Evolutionary conservation across 139 green algal genomes (phyloP).

Genomic region (Tetraselmis striata): DNA sequence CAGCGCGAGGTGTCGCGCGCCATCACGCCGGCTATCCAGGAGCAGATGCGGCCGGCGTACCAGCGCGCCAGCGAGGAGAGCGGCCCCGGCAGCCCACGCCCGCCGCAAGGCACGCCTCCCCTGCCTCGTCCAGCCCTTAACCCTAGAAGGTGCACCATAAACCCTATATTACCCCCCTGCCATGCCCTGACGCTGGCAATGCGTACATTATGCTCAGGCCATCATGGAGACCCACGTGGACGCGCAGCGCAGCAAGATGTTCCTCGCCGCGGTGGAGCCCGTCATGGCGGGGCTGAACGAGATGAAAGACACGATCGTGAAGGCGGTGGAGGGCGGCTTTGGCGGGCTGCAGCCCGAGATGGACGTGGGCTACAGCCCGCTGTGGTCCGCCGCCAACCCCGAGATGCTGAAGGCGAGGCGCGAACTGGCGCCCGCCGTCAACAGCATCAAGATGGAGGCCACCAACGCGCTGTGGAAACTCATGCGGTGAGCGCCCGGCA

Average conservation of each 20-base stretch:
- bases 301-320: neutral
- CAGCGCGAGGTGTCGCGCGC: too few relatives aligned
- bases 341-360: neutral
- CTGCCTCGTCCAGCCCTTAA: too few relatives aligned
- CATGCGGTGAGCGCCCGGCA: neutral
- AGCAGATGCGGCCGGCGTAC: too few relatives aligned
- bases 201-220: too few relatives aligned
- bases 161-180: too few relatives aligned
- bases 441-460: neutral
- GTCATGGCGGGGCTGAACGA: neutral
- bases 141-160: too few relatives aligned
- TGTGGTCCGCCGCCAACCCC: neutral
- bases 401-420: neutral
- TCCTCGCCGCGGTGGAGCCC: neutral
- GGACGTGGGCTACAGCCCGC: neutral
- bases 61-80: too few relatives aligned
- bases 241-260: neutral
- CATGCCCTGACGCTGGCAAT: too few relatives aligned
- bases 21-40: too few relatives aligned
- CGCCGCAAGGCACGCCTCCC: too few relatives aligned
- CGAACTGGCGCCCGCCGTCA: neutral
- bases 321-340: neutral
- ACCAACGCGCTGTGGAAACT: neutral
- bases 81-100: too few relatives aligned
- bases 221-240: neutral